Conservation (phyloP, 352 stramenopile genomes). For the Globisporangium rhizosaccharum region DNA sequence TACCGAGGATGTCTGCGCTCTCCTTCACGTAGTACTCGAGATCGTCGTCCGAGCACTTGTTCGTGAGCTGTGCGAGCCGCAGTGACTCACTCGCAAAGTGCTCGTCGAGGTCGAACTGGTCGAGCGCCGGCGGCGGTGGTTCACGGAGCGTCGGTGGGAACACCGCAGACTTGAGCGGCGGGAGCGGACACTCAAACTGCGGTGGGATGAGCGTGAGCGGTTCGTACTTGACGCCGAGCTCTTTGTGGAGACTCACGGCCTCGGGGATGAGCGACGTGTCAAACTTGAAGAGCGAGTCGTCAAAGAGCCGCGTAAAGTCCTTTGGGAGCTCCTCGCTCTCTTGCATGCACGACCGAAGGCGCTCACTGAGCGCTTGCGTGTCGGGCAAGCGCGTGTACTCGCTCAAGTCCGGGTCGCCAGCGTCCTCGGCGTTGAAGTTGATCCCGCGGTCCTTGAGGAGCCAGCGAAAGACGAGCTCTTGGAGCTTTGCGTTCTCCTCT, state of each 20-base stretch:
- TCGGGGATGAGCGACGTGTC: slow-evolving; percentile 93
- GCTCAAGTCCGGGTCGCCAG: slow-evolving; percentile 79
- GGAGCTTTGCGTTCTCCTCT: slow-evolving; percentile 91
- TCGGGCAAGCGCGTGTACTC: slow-evolving; percentile 91
- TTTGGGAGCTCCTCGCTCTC: slow-evolving; percentile 92
- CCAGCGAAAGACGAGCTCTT: slow-evolving; percentile 92
- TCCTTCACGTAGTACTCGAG: slow-evolving; percentile 94
- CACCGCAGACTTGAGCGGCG: slow-evolving; percentile 89
- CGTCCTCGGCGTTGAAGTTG: slow-evolving; percentile 59
- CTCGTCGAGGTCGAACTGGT: slow-evolving; percentile 97
- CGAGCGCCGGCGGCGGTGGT: slow-evolving; percentile 85
- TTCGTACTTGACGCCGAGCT: slow-evolving; percentile 93
- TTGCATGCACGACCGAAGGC: slow-evolving; percentile 93
- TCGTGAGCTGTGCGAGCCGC: slow-evolving; percentile 92
- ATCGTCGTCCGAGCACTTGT: slow-evolving; percentile 93
- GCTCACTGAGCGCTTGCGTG: slow-evolving; percentile 90
- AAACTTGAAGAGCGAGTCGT: slow-evolving; percentile 93
- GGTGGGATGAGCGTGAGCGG: slow-evolving; percentile 92
- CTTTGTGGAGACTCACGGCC: slow-evolving; percentile 88
- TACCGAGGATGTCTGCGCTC: slow-evolving; percentile 89
- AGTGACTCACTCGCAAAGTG: slow-evolving; percentile 92
- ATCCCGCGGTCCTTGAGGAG: slow-evolving; percentile 84
- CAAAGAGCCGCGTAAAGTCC: slow-evolving; percentile 93
- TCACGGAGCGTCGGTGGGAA: slow-evolving; percentile 92
- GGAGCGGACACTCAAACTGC: slow-evolving; percentile 93